A percentile compares a stretch with the other conserved stretches of the same genome.
Evolutionary conservation across 306 rosid genomes (phyloP).

Genomic region (Canavalia gladiata): DNA sequence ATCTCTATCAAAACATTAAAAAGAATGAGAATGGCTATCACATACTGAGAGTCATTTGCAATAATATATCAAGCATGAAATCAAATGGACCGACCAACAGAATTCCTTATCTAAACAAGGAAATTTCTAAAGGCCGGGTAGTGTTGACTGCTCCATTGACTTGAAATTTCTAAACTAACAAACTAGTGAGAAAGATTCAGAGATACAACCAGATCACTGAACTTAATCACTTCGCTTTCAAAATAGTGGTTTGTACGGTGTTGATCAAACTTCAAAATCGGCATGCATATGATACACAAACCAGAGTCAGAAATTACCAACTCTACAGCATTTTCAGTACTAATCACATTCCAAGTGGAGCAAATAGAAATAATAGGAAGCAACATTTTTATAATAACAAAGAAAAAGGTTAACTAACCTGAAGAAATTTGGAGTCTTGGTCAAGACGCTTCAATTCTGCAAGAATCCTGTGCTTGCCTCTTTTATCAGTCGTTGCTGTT

Average conservation of each 20-base stretch:
- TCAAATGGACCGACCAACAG: background rate
- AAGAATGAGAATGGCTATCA: background rate
- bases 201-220: background rate
- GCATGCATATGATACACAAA: background rate
- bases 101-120: background rate
- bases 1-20: background rate
- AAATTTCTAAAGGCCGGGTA: background rate
- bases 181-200: background rate
- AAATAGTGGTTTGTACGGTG: background rate
- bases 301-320: background rate
- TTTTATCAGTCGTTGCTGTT: constrained; percentile 53
- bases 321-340: background rate
- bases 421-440: constrained; percentile 69
- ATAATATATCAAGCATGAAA: constrained; percentile 12
- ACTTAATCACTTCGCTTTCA: background rate
- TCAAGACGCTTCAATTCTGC: constrained; percentile 78
- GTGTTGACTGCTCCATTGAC: background rate
- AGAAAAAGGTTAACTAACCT: constrained; percentile 50
- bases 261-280: constrained; percentile 7
- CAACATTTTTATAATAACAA: background rate
- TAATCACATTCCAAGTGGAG: constrained; percentile 7
- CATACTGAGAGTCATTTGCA: background rate
- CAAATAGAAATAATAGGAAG: background rate
- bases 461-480: constrained; percentile 79
- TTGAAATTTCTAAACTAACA: constrained; percentile 1